Base-by-base conservation (phyloP, 192 early-diverging fungal species). In the Coemansia umbellata region DNA sequence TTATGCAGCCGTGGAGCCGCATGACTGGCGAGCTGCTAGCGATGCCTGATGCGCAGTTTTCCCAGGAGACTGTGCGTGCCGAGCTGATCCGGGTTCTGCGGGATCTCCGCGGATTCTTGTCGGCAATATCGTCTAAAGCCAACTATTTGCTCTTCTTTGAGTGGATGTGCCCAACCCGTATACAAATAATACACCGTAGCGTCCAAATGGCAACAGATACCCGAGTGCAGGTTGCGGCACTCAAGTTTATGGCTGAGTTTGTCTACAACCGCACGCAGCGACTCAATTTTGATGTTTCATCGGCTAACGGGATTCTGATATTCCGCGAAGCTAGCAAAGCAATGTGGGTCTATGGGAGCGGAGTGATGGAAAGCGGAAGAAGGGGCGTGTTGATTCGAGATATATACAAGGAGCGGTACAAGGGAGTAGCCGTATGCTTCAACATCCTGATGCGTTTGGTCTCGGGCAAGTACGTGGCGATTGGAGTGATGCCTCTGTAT, bases 401-500 rank as follows among this genome's bases (percentile, higher is more conserved):
- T 42, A 35, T 69, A 13, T 81, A 81, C 69, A 79, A 79, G 66
- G 72, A 75, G 33, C 59, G 64, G 28, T 87, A 89, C 74, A 92
- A 92, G 69, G 89, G 89, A 27, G 85, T 90, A 17, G 69, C 80
- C 23, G 74, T 86, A 24, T 90, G 88, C 61, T 89, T 94, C 39
- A 74, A 57, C 42, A 89, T 88, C 1, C 54, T 94, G 50, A 79
- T 79, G 35, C 79, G 80, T 5, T 78, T 87, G 17, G 58, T 94
- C 2, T 69, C 81, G 4, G 93, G 93, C 50, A 80, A 84, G 45
- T 95, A 94, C 60, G 89, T 93, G 33, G 89, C 88, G 31, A 92
- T 95, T 74, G 91, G 91, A n/a, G 89, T 94, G 28, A 90, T 94
- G 74, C 83, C 83, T 43, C 74, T 95, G 23, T 95, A 95, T 53